Base-by-base conservation (phyloP, 441 rosid genomes). In the Rhodomyrtus psidioides region DNA sequence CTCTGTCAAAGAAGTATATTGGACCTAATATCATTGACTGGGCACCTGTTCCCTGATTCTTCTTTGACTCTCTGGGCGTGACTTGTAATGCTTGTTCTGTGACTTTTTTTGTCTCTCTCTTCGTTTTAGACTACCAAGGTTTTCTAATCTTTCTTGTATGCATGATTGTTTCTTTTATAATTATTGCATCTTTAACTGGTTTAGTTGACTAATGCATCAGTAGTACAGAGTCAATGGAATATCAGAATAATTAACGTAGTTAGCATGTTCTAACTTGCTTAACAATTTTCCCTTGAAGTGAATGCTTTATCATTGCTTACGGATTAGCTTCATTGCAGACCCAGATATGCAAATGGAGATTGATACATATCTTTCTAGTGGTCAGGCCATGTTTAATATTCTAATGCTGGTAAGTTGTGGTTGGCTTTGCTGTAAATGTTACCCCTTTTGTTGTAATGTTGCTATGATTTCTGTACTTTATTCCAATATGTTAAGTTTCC, bases 281-380 rank as follows among this genome's bases (percentile, higher is more conserved):
- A 21, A 57, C 56, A 12, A 84, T 84, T 58, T 42, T 89, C 30
- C 15, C 23, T 53, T 51, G 62, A 53, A 51, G 74, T 55, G 42
- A 85, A 54, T 83, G 55, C 83, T 84, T 82, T 82, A n/a, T 28
- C 60, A 54, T 54, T 39, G 84, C 70, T 79, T 87, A 74, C 88
- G 62, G 79, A 86, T 85, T n/a, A 34, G 85, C 81, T 87, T 75
- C 51, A 88, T 88, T 90, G 81, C 92, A 96, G 99, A 95, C 87
- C 91, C 91, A 85, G 96, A 94, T 30, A 96, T 97, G 99, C 96
- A 96, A 89, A 88, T 87, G 82, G 95, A 94, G 90, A 96, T 95
- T 84, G 93, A 94, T 85, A 86, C 86, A 0, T 87, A 88, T 85
- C 90, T 94, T 53, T 91, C 98, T 54, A 88, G 89, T 88, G 96